Base-by-base conservation (phyloP, 345 rosid genomes). In the Lenwebbia sp. region DNA sequence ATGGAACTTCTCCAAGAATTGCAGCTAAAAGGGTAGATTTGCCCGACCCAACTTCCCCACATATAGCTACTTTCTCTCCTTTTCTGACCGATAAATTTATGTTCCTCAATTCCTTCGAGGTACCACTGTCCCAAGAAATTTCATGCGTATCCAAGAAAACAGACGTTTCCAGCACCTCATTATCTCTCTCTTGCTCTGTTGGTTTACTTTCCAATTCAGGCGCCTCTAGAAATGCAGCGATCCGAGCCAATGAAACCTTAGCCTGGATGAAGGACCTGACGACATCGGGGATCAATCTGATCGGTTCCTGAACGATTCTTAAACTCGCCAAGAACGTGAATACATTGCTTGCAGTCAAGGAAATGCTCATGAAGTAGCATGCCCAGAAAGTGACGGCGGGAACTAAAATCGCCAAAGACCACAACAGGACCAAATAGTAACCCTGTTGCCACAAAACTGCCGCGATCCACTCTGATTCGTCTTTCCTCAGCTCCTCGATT, bases 21-120 rank as follows among this genome's bases (percentile, higher is more conserved):
- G 91, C 89, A 22, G 92, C 91, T 84, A 92, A 89, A 86, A 92
- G 91, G 14, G 94, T 92, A 58, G 96, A 92, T 89, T 94, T 94
- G 17, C 96, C 93, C 21, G 96, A 92, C 41, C 96, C 95, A 54
- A 94, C 94, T 83, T 92, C 94, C 58, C 94, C 96, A 87, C 94
- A 94, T 44, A 91, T 89, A 2, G 95, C 94, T 47, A 93, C 87
- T 60, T 93, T 92, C 81, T 90, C 90, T 40, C 91, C 92, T 54
- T 52, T 83, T 86, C 82, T 87, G 52, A 89, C 90, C 9, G 53
- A 84, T 86, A 93, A 57, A 53, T 89, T 86, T 53, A 92, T 87
- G 83, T 88, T 86, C 85, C 86, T 88, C 75, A 92, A 47, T 26
- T 92, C 75, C 87, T 51, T 92, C 13, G 85, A 85, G 65, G 90